These are phyloP conservation scores for Sclerotinia glacialis DNA, from an alignment of 2,329 filamentous ascomycete genomes.

Conservation along the genomic window DNA sequence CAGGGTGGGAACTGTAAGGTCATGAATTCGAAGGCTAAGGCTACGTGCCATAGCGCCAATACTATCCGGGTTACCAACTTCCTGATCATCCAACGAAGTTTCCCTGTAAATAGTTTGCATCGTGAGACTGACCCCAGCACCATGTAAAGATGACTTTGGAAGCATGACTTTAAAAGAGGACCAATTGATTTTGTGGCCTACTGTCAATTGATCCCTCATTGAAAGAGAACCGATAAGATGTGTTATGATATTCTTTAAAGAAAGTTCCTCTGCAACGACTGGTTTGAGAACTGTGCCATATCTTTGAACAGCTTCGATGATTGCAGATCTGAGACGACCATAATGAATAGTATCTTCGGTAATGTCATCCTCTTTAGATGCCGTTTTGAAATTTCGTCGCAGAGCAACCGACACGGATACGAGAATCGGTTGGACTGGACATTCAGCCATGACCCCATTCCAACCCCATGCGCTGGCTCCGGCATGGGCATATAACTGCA, in stretches of 20 bases:
- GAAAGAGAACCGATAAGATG: not conserved
- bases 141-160: conserved; percentile 67
- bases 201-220: rapidly evolving
- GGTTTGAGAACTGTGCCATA: not conserved
- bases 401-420: conserved; percentile 61
- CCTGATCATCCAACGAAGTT: not conserved
- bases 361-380: conserved; percentile 59
- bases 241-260: not conserved
- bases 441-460: conserved; percentile 27
- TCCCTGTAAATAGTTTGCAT: conserved; percentile 42
- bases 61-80: not conserved
- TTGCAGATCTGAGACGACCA: conserved; percentile 64
- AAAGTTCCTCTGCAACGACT: not conserved
- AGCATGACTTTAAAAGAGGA: conserved; percentile 51
- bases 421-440: conserved; percentile 58
- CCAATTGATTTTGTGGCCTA: not conserved
- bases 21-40: conserved; percentile 46
- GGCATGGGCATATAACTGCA: not conserved
- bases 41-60: not conserved
- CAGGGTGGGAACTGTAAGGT: conserved; percentile 62
- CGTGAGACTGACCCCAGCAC: conserved; percentile 54
- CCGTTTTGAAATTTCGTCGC: conserved; percentile 52
- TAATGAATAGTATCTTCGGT: conserved; percentile 74
- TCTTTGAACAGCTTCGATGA: conserved; percentile 46
- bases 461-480: conserved; percentile 65